Evolutionary conservation across 2,329 filamentous ascomycete species (phyloP).

Genomic region (Verticillium longisporum): DNA sequence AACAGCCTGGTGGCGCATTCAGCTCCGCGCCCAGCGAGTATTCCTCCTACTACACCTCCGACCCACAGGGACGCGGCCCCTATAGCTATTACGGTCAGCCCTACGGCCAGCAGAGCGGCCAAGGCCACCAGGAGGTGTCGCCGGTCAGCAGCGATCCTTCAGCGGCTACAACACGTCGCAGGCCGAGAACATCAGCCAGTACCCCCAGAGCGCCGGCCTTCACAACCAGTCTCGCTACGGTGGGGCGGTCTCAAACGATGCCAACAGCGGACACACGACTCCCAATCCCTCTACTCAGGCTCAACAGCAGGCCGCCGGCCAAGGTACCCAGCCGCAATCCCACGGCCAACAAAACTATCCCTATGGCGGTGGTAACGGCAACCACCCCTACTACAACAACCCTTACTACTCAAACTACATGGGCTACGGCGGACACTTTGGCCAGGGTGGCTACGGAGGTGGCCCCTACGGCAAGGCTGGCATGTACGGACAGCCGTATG

Average conservation of each 20-base stretch:
- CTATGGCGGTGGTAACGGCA: constrained; percentile 26
- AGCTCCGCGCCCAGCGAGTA: constrained; percentile 74
- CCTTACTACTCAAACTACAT: constrained; percentile 58
- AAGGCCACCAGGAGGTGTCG: constrained; percentile 64
- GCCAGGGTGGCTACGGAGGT: constrained; percentile 39
- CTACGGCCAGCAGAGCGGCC: constrained; percentile 48
- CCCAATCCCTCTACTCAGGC: constrained; percentile 67
- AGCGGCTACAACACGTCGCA: constrained; percentile 66
- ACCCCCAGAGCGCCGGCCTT: constrained; percentile 65
- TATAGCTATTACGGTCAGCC: constrained; percentile 71
- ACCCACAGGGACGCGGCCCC: constrained; percentile 62
- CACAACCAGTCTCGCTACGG: constrained; percentile 51
- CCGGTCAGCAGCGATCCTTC: constrained; percentile 66
- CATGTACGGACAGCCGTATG: constrained; percentile 48
- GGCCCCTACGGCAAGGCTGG: constrained; percentile 49
- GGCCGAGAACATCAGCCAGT: constrained; percentile 59
- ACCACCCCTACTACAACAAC: constrained; percentile 54
- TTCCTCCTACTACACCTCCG: constrained; percentile 77
- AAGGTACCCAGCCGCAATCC: constrained; percentile 36
- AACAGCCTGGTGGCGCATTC: constrained; percentile 58
- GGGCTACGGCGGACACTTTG: constrained; percentile 43
- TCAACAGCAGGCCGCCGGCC: constrained; percentile 31
- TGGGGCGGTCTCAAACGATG: constrained; percentile 52
- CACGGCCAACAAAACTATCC: constrained; percentile 42
- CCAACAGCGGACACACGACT: constrained; percentile 82